Conservation (phyloP, 441 rosid species). For the Monsonia emarginata region DNA sequence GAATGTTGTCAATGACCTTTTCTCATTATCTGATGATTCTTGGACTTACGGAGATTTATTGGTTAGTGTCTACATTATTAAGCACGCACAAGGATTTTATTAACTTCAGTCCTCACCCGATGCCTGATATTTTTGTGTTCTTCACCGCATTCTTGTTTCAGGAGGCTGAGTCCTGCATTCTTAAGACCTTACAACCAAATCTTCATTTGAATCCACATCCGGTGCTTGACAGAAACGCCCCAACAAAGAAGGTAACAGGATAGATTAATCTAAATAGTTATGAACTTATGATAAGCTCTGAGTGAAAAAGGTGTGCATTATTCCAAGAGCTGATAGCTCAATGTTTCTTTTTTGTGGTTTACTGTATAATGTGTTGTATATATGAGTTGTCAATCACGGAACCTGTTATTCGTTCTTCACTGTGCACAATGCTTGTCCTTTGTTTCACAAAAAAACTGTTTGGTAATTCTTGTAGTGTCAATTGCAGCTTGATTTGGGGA, state of each 20-base stretch:
- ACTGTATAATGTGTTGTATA: neutral
- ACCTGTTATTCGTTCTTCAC: neutral
- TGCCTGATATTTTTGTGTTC: neutral
- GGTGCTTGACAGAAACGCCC: neutral
- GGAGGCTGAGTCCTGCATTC: slow-evolving; percentile 25
- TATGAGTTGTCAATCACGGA: neutral
- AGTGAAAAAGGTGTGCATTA: neutral
- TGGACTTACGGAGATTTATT: slow-evolving; percentile 25
- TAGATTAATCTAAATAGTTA: neutral
- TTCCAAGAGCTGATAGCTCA: neutral
- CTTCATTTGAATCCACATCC: slow-evolving; percentile 21
- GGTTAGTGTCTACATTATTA: slow-evolving; percentile 15
- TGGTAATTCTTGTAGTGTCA: slow-evolving; percentile 4
- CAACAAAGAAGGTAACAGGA: slow-evolving; percentile 19
- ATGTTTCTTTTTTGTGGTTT: neutral
- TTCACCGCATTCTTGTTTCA: slow-evolving; percentile 13
- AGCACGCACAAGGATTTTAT: slow-evolving; percentile 1
- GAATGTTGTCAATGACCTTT: slow-evolving; percentile 26
- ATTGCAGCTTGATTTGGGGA: slow-evolving; percentile 24
- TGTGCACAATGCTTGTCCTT: neutral
- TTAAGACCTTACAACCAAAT: slow-evolving; percentile 28
- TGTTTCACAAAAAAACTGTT: neutral
- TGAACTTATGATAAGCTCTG: neutral
- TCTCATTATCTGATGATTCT: slow-evolving; percentile 19
- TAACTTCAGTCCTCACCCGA: neutral